Percentiles rank a stretch among this genome's conserved stretches.
Evolutionary conservation across 345 rosid genomes (phyloP).

Genomic region (Lumnitzera littorea): DNA sequence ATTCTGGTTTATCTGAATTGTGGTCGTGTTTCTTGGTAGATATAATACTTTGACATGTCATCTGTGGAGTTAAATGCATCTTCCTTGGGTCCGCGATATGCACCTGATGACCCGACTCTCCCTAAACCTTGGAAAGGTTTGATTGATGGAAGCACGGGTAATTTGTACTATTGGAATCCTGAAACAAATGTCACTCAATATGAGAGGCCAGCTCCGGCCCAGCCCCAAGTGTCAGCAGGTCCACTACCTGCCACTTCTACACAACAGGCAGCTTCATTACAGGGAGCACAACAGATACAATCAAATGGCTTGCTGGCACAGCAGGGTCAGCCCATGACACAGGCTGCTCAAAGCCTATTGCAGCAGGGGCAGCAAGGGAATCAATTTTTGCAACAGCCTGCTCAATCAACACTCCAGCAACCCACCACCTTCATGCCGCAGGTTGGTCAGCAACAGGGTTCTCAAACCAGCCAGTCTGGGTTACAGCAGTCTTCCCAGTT

Average conservation of each 20-base stretch:
- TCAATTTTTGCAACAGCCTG: slow-evolving; percentile 41
- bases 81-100: slow-evolving; percentile 73
- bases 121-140: slow-evolving; percentile 96
- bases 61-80: slow-evolving; percentile 44
- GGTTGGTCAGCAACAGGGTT: slow-evolving; percentile 26
- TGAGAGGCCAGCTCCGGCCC: slow-evolving; percentile 62
- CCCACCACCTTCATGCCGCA: slow-evolving; percentile 26
- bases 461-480: slow-evolving; percentile 8
- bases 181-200: slow-evolving; percentile 89
- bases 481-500: slow-evolving; percentile 32
- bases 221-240: slow-evolving; percentile 54
- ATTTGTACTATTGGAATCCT: slow-evolving; percentile 91
- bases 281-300: slow-evolving; percentile 35
- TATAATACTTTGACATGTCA: slow-evolving; percentile 36
- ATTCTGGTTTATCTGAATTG: slow-evolving; percentile 4
- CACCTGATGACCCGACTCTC: slow-evolving; percentile 90
- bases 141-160: slow-evolving; percentile 80
- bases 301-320: slow-evolving; percentile 33
- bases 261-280: slow-evolving; percentile 59
- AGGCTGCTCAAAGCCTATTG: slow-evolving; percentile 14
- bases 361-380: slow-evolving; percentile 40
- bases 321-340: slow-evolving; percentile 28
- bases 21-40: neutral
- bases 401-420: slow-evolving; percentile 25
- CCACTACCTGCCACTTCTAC: slow-evolving; percentile 43